These are phyloP conservation scores for Fusarium nurragi DNA, from an alignment of 2,329 filamentous ascomycete species.

Conservation along the genomic window DNA sequence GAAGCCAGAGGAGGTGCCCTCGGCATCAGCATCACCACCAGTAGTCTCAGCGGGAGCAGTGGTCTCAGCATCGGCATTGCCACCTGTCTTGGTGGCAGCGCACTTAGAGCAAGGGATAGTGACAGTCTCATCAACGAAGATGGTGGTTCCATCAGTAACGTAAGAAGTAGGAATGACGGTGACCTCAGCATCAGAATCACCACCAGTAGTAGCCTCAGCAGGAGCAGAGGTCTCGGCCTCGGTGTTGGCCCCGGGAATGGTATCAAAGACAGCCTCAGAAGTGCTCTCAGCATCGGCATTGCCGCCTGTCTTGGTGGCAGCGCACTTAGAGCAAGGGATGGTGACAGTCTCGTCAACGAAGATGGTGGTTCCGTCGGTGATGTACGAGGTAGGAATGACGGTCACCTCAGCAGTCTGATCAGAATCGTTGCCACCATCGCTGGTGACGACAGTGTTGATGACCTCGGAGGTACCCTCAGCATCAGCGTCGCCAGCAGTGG, in stretches of 20 bases:
- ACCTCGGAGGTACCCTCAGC: slow-evolving; percentile 14
- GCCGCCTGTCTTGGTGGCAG: slow-evolving; percentile 24
- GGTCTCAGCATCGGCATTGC: slow-evolving; percentile 1
- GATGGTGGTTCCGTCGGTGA: slow-evolving; percentile 34
- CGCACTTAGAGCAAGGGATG: slow-evolving; percentile 35
- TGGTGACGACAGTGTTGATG: slow-evolving; percentile 17
- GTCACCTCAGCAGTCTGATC: slow-evolving; percentile 29
- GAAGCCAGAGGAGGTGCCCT: slow-evolving; percentile 11
- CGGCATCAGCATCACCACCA: slow-evolving; percentile 16
- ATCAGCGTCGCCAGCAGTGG: slow-evolving; percentile 22
- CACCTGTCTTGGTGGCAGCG: slow-evolving; percentile 16
- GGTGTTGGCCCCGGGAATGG: slow-evolving; percentile 16
- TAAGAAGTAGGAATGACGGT: slow-evolving; percentile 32
- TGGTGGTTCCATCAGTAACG: slow-evolving; percentile 33
- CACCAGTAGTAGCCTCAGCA: too few species aligned
- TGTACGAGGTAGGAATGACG: slow-evolving; percentile 30
- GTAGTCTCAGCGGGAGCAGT: slow-evolving; percentile 19
- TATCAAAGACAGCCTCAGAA: too few species aligned
- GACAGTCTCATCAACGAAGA: slow-evolving; percentile 33
- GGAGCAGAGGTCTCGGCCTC: slow-evolving; percentile 15
- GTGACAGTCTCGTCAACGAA: slow-evolving; percentile 33
- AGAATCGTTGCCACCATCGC: slow-evolving; percentile 7
- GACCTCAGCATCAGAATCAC: too few species aligned
- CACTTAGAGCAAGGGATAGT: slow-evolving; percentile 37
- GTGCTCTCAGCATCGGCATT: slow-evolving; percentile 13